Conservation (phyloP, 352 stramenopile species). For the Phytopythium helicoides region DNA sequence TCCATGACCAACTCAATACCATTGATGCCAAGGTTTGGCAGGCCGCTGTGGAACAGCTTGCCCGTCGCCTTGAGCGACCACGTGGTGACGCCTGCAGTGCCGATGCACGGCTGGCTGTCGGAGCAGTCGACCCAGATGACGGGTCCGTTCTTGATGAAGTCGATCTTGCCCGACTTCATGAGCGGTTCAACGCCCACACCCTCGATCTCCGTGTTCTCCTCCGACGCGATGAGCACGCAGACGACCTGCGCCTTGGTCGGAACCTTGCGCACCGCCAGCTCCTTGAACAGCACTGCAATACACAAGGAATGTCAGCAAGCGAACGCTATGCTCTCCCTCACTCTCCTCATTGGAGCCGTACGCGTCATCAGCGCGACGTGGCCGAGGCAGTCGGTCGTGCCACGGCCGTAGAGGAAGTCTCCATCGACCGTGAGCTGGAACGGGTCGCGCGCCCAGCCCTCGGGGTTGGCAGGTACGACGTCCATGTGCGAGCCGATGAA, state of each 20-base stretch:
- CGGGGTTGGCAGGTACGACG: constrained; percentile 88
- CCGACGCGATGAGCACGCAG: constrained; percentile 87
- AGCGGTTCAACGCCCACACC: constrained; percentile 86
- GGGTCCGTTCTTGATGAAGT: constrained; percentile 90
- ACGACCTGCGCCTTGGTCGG: constrained; percentile 68
- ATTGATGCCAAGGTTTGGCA: constrained; percentile 89
- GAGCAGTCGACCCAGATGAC: constrained; percentile 91
- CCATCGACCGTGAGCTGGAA: constrained; percentile 87
- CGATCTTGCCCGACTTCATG: constrained; percentile 82
- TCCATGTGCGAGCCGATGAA: constrained; percentile 91
- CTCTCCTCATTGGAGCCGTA: constrained; percentile 7
- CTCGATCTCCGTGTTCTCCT: constrained; percentile 73
- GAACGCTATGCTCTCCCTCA: neutral
- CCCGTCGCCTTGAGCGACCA: constrained; percentile 88
- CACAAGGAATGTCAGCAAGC: neutral
- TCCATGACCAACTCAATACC: constrained; percentile 86
- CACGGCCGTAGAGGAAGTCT: constrained; percentile 89
- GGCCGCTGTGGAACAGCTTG: constrained; percentile 89
- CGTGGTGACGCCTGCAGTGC: constrained; percentile 80
- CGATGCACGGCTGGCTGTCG: constrained; percentile 90
- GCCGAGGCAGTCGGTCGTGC: constrained; percentile 90
- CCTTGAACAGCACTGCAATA: constrained; percentile 49
- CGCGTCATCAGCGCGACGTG: constrained; percentile 89
- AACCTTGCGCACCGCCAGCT: constrained; percentile 67
- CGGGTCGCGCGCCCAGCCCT: constrained; percentile 83